Conservation (phyloP, 306 rosid genomes). For the Trichosanthes cucumerina region DNA sequence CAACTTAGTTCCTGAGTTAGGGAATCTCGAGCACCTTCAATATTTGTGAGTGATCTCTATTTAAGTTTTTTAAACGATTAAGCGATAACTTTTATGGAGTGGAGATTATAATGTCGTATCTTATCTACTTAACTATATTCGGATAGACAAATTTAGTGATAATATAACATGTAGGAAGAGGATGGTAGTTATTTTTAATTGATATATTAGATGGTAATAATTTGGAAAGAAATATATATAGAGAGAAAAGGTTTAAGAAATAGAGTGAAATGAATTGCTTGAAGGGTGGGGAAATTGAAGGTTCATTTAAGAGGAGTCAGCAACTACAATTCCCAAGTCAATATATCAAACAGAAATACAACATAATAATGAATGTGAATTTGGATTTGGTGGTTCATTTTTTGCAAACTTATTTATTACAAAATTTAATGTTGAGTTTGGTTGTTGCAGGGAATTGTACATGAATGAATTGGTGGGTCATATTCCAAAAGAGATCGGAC, state of each 20-base stretch:
- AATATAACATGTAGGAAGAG: no score
- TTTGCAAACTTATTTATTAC: not conserved
- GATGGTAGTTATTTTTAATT: no score
- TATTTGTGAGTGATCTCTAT: conserved; percentile 43
- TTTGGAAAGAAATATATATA: no score
- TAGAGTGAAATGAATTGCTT: not conserved
- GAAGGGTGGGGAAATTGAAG: not conserved
- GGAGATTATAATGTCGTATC: no score
- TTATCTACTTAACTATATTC: no score
- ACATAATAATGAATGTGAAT: not conserved
- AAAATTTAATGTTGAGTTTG: not conserved
- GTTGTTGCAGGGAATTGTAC: conserved; percentile 54
- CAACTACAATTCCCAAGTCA: not conserved
- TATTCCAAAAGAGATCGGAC: conserved; percentile 62
- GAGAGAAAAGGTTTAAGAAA: no score
- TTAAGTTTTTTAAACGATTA: not conserved
- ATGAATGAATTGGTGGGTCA: conserved; percentile 56
- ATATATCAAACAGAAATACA: no score
- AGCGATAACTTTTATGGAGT: no score
- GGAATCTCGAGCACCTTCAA: conserved; percentile 61
- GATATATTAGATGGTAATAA: no score
- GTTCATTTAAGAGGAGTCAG: not conserved
- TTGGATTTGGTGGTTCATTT: not conserved
- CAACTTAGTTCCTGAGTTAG: conserved; percentile 53
- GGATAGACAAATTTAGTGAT: no score